Percentiles rank a stretch among this genome's conserved stretches.
These are phyloP conservation scores for Primulina eburnea DNA, from an alignment of 257 asterid genomes.

Conservation along the genomic window DNA sequence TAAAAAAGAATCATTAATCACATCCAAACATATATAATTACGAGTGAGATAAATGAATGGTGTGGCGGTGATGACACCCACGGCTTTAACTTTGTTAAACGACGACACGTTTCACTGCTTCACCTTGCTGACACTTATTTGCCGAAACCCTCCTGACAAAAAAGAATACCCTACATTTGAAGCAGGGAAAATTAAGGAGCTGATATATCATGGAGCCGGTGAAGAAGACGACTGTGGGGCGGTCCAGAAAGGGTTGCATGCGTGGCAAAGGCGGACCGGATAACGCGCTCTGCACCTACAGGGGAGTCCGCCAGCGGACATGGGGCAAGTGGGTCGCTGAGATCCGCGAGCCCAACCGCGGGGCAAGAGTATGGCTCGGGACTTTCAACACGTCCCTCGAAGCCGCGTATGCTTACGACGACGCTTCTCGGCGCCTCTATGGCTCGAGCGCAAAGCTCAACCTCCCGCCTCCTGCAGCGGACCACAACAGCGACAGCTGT, in stretches of 20 bases:
- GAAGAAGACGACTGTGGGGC: conserved; percentile 36
- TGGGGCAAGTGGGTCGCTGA: conserved; percentile 93
- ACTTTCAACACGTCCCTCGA: conserved; percentile 62
- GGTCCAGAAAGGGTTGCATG: conserved; percentile 78
- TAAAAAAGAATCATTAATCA: too few relatives aligned
- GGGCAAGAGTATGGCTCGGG: conserved; percentile 75
- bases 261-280: conserved; percentile 87
- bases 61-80: too few relatives aligned
- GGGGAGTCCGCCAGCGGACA: conserved; percentile 82
- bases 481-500: neutral
- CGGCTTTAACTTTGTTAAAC: too few relatives aligned
- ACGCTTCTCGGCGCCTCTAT: conserved; percentile 53
- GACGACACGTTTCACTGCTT: too few relatives aligned
- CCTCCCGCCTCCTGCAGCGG: conserved; percentile 21
- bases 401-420: conserved; percentile 80
- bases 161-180: too few relatives aligned
- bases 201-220: neutral
- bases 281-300: conserved; percentile 59
- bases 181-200: too few relatives aligned
- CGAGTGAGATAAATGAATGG: too few relatives aligned
- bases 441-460: conserved; percentile 61
- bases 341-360: conserved; percentile 75
- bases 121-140: too few relatives aligned
- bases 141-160: too few relatives aligned
- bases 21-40: too few relatives aligned